Base-by-base conservation (phyloP, 257 asterid genomes). In the Nicotiana otophora region DNA sequence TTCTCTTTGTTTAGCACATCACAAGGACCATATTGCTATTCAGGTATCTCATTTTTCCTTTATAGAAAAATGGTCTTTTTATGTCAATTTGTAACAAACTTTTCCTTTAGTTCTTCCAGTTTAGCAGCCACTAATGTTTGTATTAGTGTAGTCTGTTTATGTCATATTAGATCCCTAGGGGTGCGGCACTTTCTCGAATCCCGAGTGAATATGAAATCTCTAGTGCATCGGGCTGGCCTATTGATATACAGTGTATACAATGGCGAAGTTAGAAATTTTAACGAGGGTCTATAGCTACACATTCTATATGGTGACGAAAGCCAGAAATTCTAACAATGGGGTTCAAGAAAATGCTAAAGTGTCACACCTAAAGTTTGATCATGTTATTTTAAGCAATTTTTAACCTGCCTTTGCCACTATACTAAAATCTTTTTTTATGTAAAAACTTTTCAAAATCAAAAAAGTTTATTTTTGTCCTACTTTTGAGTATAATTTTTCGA, bases 1-100 rank as follows among this genome's bases (percentile, higher is more conserved):
- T 68, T 94, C 97, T 16, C 91, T 94, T 33, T 94, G 98, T 87
- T 92, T 94, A 88, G 62, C 83, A 55, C 65, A 20, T 60, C 98
- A 94, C 91, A 93, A 89, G 78, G 92, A 89, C 81, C 98, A 94
- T 54, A 91, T 92, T 77, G 85, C 89, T 10, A 92, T 93, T 48
- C 98, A 94, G 97, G 98, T 94, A 31, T 58, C 23, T 46, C n/a
- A 12, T 20, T 72, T 58, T 7, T 19, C 28, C 19, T 12, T 51
- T 0, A 51, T 14, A 51, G 28, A 11, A 26, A 39, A 39, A 7
- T 7, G 10, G 51, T 2, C 51, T 42, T 42, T 42, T 7, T 39
- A 2, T 5, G 42, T 36, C 8, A 36, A 36, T 36, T 36, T 42
- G 48, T 42, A 42, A 42, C 3, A 42, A 42, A 7, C 8, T 42